Conservation (phyloP, 306 rosid genomes). For the Carpinus fangiana region DNA sequence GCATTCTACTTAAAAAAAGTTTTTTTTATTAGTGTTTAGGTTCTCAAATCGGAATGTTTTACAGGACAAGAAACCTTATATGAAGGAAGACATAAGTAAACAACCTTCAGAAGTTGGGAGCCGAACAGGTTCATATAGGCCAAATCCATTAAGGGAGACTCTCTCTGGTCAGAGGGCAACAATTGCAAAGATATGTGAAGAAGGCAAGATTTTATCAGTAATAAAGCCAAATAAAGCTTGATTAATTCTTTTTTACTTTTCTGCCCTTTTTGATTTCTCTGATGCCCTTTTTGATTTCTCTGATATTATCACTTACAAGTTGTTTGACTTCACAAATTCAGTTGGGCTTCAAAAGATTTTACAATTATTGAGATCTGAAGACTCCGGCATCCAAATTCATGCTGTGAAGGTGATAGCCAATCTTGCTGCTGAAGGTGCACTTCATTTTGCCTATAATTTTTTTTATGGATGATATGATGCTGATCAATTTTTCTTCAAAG, state of each 20-base stretch:
- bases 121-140: conserved; percentile 33
- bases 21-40: not conserved
- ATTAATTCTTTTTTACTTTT: not conserved
- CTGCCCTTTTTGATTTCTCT: conserved; percentile 4
- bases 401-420: conserved; percentile 80
- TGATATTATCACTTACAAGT: conserved; percentile 18
- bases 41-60: conserved; percentile 16
- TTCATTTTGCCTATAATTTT: conserved; percentile 14
- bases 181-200: conserved; percentile 71
- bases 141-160: conserved; percentile 41
- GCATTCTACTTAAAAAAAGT: not conserved
- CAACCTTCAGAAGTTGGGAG: conserved; percentile 39
- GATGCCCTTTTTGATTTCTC: conserved; percentile 1
- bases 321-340: conserved; percentile 33
- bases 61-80: conserved; percentile 45
- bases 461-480: not conserved
- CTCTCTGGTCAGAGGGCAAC: conserved; percentile 55
- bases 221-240: conserved; percentile 1
- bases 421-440: conserved; percentile 78
- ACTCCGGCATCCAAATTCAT: conserved; percentile 57
- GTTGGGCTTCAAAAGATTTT: conserved; percentile 68
- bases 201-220: conserved; percentile 45
- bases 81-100: conserved; percentile 39
- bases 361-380: conserved; percentile 59
- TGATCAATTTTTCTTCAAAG: not conserved